Evolutionary conservation across 495 filamentous ascomycete genomes (phyloP).

Genomic region (Talaromyces stipitatus): DNA sequence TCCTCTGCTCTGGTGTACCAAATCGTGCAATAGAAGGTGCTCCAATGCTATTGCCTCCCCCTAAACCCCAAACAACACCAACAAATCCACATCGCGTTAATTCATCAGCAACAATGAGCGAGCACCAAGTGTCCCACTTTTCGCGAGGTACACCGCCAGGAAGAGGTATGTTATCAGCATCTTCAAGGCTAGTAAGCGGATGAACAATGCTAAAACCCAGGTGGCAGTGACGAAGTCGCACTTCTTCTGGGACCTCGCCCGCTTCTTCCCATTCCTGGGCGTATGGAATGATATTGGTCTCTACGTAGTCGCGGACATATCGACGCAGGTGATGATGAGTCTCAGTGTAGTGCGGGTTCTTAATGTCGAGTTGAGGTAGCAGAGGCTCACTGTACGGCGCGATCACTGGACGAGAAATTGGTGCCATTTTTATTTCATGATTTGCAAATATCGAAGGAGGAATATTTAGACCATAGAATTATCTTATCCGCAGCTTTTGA

Average conservation of each 20-base stretch:
- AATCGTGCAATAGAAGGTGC: slow-evolving; percentile 47
- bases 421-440: slow-evolving; percentile 1
- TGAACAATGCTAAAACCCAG: slow-evolving; percentile 31
- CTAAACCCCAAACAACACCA: slow-evolving; percentile 41
- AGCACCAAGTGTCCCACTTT: slow-evolving; percentile 45
- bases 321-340: slow-evolving; percentile 38
- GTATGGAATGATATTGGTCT: slow-evolving; percentile 33
- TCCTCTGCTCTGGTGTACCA: slow-evolving; percentile 41
- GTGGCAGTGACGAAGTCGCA: slow-evolving; percentile 28
- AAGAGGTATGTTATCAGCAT: slow-evolving; percentile 23
- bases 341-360: slow-evolving; percentile 41
- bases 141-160: slow-evolving; percentile 33
- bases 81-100: slow-evolving; percentile 34
- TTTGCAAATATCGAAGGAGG: not conserved
- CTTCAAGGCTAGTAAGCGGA: slow-evolving; percentile 26
- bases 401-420: slow-evolving; percentile 14
- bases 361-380: slow-evolving; percentile 29
- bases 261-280: slow-evolving; percentile 42
- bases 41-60: slow-evolving; percentile 45
- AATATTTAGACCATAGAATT: not conserved
- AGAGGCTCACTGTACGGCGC: slow-evolving; percentile 36
- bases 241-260: slow-evolving; percentile 33
- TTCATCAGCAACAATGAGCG: slow-evolving; percentile 40
- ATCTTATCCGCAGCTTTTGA: not conserved
- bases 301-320: slow-evolving; percentile 37